Base-by-base conservation (phyloP, 345 rosid species). In the Murraya paniculata region DNA sequence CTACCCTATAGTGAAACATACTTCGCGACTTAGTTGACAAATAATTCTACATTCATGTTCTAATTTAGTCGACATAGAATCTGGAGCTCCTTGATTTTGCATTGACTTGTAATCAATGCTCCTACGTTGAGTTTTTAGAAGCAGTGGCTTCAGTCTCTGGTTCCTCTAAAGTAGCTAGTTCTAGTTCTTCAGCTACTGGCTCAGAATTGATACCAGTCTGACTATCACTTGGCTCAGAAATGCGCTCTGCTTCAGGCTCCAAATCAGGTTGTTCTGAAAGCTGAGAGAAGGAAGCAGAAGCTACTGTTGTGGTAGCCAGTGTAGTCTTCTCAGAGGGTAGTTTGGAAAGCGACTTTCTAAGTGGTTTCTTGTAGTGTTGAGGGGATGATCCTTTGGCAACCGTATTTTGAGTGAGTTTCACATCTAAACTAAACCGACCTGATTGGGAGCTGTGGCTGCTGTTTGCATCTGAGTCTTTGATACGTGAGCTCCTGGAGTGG, bases 291-390 rank as follows among this genome's bases (percentile, higher is more conserved):
- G 45, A 57, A n/a, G 50, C n/a, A 38, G 53, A 33, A 22, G 30
- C 50, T 65, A 53, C 48, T 65, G 64, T 25, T n/a, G 53, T 48
- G 24, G 56, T 19, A 6, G 64, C 22, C 78, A 76, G 7, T n/a
- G 25, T 31, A 5, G 72, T 31, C 60, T 7, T 53, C 78, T 65
- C 64, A 27, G 64, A 76, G 36, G 78, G 78, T 50, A 75, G 78
- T 33, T 64, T 33, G 41, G 78, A 72, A 31, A 76, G 78, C 24
- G 78, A 76, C 35, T 48, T 66, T 25, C 71, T 50, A 2, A 55
- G 53, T 3, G 78, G 33, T 68, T 67, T 76, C 68, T 61, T 60
- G 53, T 2, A 14, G 6, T 35, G 50, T 35, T 66, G 72, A 31
- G 53, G 53, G 18, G 72, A 60, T 31, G 71, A 50, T 75, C 60